A percentile compares a stretch with the other conserved stretches of the same genome.
Conservation (phyloP, 2,329 filamentous ascomycete species). For the Apiospora hydei region DNA sequence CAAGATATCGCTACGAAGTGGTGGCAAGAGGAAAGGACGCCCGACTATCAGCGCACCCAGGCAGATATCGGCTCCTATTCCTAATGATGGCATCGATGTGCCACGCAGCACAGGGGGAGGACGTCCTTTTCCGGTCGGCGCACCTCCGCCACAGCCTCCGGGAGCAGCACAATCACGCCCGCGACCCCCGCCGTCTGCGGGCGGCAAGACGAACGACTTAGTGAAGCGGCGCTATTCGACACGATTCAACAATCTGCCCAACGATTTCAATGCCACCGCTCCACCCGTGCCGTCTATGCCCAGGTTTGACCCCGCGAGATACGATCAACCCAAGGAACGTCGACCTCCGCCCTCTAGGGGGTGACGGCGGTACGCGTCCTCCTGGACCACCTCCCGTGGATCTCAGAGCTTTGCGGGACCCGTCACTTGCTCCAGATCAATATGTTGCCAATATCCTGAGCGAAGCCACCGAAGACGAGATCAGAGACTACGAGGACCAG, state of each 20-base stretch:
- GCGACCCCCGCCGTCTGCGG: constrained; percentile 57
- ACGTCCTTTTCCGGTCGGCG: constrained; percentile 38
- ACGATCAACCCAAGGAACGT: constrained; percentile 54
- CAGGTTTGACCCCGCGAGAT: constrained; percentile 59
- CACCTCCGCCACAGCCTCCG: constrained; percentile 28
- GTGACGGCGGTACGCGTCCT: constrained; percentile 51
- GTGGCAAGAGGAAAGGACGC: constrained; percentile 66
- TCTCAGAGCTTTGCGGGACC: constrained; percentile 78
- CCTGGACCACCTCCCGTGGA: constrained; percentile 73
- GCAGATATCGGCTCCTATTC: constrained; percentile 68
- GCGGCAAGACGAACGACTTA: constrained; percentile 77
- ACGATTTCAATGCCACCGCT: constrained; percentile 72
- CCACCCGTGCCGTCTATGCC: constrained; percentile 76
- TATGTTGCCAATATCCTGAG: constrained; percentile 78
- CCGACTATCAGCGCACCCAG: constrained; percentile 68
- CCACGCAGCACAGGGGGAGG: constrained; percentile 46
- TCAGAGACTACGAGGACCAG: constrained; percentile 79
- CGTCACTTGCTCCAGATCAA: constrained; percentile 79
- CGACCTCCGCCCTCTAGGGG: constrained; percentile 61
- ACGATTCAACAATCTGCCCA: constrained; percentile 80
- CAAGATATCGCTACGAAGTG: constrained; percentile 68
- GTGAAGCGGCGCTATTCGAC: constrained; percentile 96
- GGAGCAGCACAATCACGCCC: constrained; percentile 46
- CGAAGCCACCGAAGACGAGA: constrained; percentile 88
- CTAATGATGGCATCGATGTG: constrained; percentile 54